Percentiles rank a stretch among this genome's conserved stretches.
Conservation (phyloP, 2,329 filamentous ascomycete species). For the Lachnellula suecica region DNA sequence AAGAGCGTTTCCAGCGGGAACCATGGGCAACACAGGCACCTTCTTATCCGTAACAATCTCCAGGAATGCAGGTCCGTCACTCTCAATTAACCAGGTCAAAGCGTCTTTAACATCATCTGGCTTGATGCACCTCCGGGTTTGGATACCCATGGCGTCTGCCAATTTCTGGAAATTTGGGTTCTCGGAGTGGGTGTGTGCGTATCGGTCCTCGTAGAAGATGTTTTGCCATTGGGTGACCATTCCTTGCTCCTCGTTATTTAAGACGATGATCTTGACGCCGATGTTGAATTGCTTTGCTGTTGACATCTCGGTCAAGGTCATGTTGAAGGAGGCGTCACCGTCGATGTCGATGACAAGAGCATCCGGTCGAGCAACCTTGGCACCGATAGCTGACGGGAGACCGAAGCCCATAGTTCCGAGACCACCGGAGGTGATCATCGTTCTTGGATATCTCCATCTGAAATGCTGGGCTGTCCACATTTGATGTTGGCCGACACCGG, state of each 20-base stretch:
- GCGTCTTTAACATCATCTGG: constrained; percentile 75
- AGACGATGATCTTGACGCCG: constrained; percentile 87
- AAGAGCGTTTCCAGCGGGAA: constrained; percentile 80
- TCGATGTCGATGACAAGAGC: constrained; percentile 83
- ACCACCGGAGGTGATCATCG: constrained; percentile 95
- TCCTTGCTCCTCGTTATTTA: constrained; percentile 97
- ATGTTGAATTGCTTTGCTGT: constrained; percentile 96
- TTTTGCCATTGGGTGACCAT: constrained; percentile 99
- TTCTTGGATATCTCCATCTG: constrained; percentile 87
- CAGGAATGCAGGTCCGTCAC: constrained; percentile 86
- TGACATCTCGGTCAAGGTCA: constrained; percentile 94
- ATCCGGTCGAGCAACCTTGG: constrained; percentile 75
- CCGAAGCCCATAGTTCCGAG: constrained; percentile 96
- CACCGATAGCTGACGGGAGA: constrained; percentile 90
- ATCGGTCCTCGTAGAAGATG: constrained; percentile 94
- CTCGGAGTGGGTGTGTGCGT: constrained; percentile 85
- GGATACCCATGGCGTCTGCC: constrained; percentile 85
- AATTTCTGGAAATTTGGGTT: constrained; percentile 98
- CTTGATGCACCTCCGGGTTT: constrained; percentile 69
- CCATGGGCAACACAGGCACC: constrained; percentile 97
- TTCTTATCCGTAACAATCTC: constrained; percentile 91
- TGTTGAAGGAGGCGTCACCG: constrained; percentile 97
- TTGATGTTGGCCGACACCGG: constrained; percentile 96
- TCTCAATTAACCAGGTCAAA: constrained; percentile 85
- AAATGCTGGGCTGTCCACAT: constrained; percentile 99